These are phyloP conservation scores for Pyracantha coccinea DNA, from an alignment of 331 rosid genomes.

Conservation along the genomic window DNA sequence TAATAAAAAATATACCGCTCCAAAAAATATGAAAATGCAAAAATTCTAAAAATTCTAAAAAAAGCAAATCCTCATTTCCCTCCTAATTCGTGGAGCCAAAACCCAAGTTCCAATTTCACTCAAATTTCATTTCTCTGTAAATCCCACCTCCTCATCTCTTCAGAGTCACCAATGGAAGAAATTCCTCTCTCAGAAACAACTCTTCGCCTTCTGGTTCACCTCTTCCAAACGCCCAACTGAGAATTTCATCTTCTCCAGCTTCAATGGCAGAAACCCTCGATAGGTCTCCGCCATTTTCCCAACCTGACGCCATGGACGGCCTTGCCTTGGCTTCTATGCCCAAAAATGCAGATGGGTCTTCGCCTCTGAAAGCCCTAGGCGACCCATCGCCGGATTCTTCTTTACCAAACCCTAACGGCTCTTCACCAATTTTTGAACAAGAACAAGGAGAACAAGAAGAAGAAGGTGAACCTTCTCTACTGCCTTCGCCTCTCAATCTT, in stretches of 20 bases:
- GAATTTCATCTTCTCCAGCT: neutral
- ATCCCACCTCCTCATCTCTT: neutral
- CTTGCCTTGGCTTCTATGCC: constrained; percentile 1
- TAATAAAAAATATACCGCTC: accelerated
- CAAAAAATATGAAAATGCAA: neutral
- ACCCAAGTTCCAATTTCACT: neutral
- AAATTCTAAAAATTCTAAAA: neutral
- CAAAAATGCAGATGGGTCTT: neutral
- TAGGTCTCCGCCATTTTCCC: constrained; percentile 1
- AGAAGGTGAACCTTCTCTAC: neutral
- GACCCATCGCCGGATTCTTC: neutral
- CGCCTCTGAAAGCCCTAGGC: constrained; percentile 18
- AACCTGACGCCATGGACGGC: constrained; percentile 3
- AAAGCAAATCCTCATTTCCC: neutral
- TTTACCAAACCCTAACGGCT: neutral
- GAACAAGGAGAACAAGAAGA: neutral
- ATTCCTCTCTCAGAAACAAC: neutral
- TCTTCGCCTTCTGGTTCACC: neutral
- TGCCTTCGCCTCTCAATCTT: neutral
- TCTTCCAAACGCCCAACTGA: neutral
- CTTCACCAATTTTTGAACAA: neutral
- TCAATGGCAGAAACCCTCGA: constrained; percentile 2
- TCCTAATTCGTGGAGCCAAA: constrained; percentile 1
- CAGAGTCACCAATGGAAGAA: constrained; percentile 14
- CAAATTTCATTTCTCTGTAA: neutral